phyloP scores from a whole-genome alignment of 495 filamentous ascomycete species.

The Aspergillus baeticus region DNA sequence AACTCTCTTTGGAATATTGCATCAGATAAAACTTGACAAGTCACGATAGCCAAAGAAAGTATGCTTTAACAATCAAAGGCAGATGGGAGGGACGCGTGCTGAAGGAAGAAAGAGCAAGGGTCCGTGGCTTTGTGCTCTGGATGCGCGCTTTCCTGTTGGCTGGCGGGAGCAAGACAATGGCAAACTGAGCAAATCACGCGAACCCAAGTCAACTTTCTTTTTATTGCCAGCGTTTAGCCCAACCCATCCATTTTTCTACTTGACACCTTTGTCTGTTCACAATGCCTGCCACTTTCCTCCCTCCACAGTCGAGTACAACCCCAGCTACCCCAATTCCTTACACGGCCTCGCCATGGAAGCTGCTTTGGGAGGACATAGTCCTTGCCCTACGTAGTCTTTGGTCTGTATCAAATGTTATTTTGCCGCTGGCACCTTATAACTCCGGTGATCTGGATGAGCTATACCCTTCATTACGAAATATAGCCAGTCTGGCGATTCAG shows the following conservation, averaged over 20 bases:
- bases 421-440: slow-evolving; percentile 50
- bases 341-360: slow-evolving; percentile 56
- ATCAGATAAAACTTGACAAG: too few species aligned
- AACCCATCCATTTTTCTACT: background rate
- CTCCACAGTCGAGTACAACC: background rate
- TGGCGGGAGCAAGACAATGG: too few species aligned
- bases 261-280: background rate
- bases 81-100: too few species aligned
- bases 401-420: slow-evolving; percentile 52
- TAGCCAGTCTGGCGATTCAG: slow-evolving; percentile 51
- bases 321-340: slow-evolving; percentile 33
- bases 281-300: slow-evolving; percentile 2
- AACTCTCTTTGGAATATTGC: background rate
- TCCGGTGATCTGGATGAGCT: slow-evolving; percentile 52
- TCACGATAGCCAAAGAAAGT: too few species aligned
- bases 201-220: background rate
- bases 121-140: too few species aligned
- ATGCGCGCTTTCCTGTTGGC: too few species aligned
- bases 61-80: too few species aligned
- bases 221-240: background rate
- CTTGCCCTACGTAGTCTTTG: slow-evolving; percentile 51
- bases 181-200: background rate
- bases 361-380: slow-evolving; percentile 54
- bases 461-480: slow-evolving; percentile 47
- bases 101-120: too few species aligned